Evolutionary conservation across 2,329 filamentous ascomycete species (phyloP).

Genomic region (Mycogone perniciosa): DNA sequence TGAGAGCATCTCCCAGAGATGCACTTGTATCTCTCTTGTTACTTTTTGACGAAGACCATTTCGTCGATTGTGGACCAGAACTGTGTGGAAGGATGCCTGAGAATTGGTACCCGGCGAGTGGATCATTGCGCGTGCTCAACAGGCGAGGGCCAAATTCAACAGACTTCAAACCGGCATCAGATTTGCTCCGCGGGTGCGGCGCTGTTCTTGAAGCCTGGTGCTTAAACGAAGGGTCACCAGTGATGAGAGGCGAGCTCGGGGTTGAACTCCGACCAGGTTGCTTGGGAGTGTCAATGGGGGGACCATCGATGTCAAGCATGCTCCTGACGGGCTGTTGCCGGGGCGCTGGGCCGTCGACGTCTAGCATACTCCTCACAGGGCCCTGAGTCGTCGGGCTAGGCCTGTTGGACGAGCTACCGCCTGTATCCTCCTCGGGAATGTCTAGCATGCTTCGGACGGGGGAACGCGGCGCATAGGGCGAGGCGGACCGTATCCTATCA

Average conservation of each 20-base stretch:
- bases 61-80: slow-evolving; percentile 42
- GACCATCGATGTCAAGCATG: slow-evolving; percentile 45
- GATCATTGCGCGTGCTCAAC: slow-evolving; percentile 29
- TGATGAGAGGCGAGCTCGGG: slow-evolving; percentile 26
- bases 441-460: slow-evolving; percentile 65
- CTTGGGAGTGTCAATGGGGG: slow-evolving; percentile 23
- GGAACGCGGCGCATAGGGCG: slow-evolving; percentile 55
- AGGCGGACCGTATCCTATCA: slow-evolving; percentile 39
- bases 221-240: slow-evolving; percentile 17
- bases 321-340: slow-evolving; percentile 39
- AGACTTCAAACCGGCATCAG: slow-evolving; percentile 45
- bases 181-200: slow-evolving; percentile 46
- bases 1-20: slow-evolving; percentile 46
- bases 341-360: slow-evolving; percentile 42
- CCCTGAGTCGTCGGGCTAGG: slow-evolving; percentile 37
- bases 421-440: slow-evolving; percentile 40
- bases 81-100: slow-evolving; percentile 50
- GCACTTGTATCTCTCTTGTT: slow-evolving; percentile 25
- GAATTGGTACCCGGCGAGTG: slow-evolving; percentile 54
- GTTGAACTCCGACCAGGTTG: slow-evolving; percentile 26
- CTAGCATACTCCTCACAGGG: slow-evolving; percentile 60
- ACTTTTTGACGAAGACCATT: slow-evolving; percentile 38
- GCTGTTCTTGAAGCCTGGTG: slow-evolving; percentile 15
- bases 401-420: slow-evolving; percentile 4
- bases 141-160: slow-evolving; percentile 37